Base-by-base conservation (phyloP, 1,284 basidiomycete species). In the Tylopilus microsporus region DNA sequence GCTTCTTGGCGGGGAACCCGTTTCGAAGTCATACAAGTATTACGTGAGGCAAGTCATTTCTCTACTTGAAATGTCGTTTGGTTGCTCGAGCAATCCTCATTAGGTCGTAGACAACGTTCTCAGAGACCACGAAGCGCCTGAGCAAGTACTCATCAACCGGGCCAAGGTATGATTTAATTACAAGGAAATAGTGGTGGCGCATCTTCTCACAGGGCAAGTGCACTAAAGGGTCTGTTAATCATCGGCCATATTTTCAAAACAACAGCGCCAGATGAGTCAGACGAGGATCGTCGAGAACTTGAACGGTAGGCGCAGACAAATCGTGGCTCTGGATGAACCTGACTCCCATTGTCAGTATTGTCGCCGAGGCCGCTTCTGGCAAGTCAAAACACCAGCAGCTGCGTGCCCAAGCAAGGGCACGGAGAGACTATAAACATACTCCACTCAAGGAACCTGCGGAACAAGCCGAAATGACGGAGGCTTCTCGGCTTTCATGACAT, bases 1-100 rank as follows among this genome's bases (percentile, higher is more conserved):
- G 94, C 94, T 11, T 95, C 94, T 32, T 98, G 94, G 94, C 85
- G 92, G 60, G 94, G 94, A 16, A 94, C 94, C 2, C 85, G 94
- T 53, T 87, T 96, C 71, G 94, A 98, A 76, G 92, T 96, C 34
- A 85, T 87, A 45, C 90, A 90, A 71, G 92, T 94, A 15, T 76
- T 92, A 48, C 82, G 87, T 56, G 86, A 88, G 75, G 87, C 84
- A 62, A 53, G 71, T 60, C 25, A 32, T 45, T 36, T 30, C n/a
- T 49, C 19, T 41, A n/a, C 37, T 43, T 12, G 6, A 46, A 42
- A 49, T 10, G 10, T 50, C 4, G 25, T 47, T 43, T 21, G 2
- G 41, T 43, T 13, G 32, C 41, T 51, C 55, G 36, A 60, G 48
- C 25, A 21, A 57, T 49, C 30, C 36, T 52, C 43, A 56, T 61